Base-by-base conservation (phyloP, 805 yeast genomes). In the Zygoascus flipseniorum region DNA sequence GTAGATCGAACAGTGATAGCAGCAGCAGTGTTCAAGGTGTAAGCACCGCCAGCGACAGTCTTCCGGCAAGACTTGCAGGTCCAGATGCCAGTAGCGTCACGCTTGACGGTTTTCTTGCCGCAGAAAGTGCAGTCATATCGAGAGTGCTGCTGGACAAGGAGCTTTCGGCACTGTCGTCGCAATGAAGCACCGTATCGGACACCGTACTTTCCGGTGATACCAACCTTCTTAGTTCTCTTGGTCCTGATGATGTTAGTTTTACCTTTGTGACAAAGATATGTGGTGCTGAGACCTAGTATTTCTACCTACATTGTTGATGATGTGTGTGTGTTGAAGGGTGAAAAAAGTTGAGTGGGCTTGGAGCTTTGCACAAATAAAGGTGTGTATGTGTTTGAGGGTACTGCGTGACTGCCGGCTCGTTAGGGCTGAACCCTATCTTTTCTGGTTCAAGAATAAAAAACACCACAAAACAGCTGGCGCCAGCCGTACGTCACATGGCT, bases 131-230 rank as follows among this genome's bases (percentile, higher is more conserved):
- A 93, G 78, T 88, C 96, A 86, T 95, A 93, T 76, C 87, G 88
- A 71, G 99, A 86, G 80, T 92, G 99, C 78, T 90, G 97, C 80
- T 89, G 97, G 72, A 89, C 85, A 82, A 95, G 99, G 78, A 93
- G 82, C 83, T 93, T 93, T 86, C 90, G 90, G 83, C 96, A 87
- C 80, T 89, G 97, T 81, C 98, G 89, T 86, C 99, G 92, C 78
- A 93, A 83, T 65, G 99, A 95, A 71, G 99, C 92, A 90, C 99
- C 74, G 83, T 93, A 93, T 85, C 99, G 90, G 81, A 93, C 97
- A 89, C 99, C 99, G 85, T 89, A 93, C 83, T 95, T 95, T 85
- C 99, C 99, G 77, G 99, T 93, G 84, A 93, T 93, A 79, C 99
- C 99, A 77, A 93, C 99, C 89, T 93, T 93, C 95, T 93, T 93